Base-by-base conservation (phyloP, 768 basidiomycete genomes). In the Pleurotus tuber-regium region DNA sequence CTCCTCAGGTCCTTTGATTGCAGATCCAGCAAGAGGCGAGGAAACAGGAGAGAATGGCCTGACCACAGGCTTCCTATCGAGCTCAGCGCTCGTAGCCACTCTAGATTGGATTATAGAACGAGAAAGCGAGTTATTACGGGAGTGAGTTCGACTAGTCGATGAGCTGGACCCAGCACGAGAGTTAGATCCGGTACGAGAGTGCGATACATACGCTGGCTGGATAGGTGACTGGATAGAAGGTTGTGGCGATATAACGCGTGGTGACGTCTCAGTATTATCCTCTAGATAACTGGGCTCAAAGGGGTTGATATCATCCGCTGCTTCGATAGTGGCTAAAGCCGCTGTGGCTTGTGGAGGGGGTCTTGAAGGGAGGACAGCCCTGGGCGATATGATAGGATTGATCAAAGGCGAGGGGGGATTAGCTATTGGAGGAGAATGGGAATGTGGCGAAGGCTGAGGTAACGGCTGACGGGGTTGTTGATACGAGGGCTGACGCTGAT, bases 61-160 rank as follows among this genome's bases (percentile, higher is more conserved):
- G 59, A 60, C 67, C 53, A 61, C 61, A 40, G 66, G 72, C 62
- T 74, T 75, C 71, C 70, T 71, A 51, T 74, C 72, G 59, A 73
- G 51, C 62, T 72, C 74, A 24, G 69, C 64, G 55, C 70, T 74
- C 35, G 65, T 68, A 57, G 67, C 59, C 69, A 69, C 68, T 51
- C 63, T 29, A 10, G 46, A 48, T 24, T 48, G 46, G 4, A 48
- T 55, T 44, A 30, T 8, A 8, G 29, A 38, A 8, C 42, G 52
- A 35, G 33, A 43, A 9, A 67, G 51, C 35, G 54, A 43, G 24
- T 42, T 42, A 23, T 40, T 52, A 4, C 42, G 39, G 10, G 21
- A 36, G 26, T 47, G 51, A 33, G 29, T 47, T 44, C 42, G 39
- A 29, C 33, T 47, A 11, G 41, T 36, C 12, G 38, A 50, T 9